These are phyloP conservation scores for Gliomastix tumulicola DNA, from an alignment of 2,329 filamentous ascomycete genomes.

Conservation along the genomic window DNA sequence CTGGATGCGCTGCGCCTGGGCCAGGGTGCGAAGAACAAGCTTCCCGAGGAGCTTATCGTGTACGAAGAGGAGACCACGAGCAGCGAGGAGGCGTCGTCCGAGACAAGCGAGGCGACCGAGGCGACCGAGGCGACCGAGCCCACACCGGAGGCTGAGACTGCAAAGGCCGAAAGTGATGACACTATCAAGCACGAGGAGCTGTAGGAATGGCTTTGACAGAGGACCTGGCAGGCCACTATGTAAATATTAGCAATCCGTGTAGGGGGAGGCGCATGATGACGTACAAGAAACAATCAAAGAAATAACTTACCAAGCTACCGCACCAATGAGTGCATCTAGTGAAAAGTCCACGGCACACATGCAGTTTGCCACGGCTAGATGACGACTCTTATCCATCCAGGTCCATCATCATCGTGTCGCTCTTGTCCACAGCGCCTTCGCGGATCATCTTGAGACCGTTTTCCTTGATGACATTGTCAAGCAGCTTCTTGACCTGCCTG, in stretches of 20 bases:
- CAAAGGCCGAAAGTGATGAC: conserved; percentile 16
- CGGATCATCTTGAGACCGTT: conserved; percentile 59
- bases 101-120: no score
- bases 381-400: conserved; percentile 32
- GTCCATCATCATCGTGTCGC: conserved; percentile 42
- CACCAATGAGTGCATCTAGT: no score
- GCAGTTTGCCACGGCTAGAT: no score
- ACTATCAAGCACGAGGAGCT: conserved; percentile 10
- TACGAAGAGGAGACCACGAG: conserved; percentile 25
- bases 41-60: conserved; percentile 55
- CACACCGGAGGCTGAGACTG: conserved; percentile 16
- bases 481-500: conserved; percentile 71
- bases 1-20: conserved; percentile 87
- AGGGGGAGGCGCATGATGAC: no score
- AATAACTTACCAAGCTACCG: no score
- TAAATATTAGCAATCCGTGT: no score
- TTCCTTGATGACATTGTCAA: conserved; percentile 73
- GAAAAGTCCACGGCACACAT: no score
- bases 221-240: no score
- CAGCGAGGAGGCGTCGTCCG: conserved; percentile 11
- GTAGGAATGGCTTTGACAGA: no score
- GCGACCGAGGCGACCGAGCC: conserved; percentile 13
- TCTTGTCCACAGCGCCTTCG: conserved; percentile 43
- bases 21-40: conserved; percentile 71
- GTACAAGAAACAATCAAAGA: not conserved